These are phyloP conservation scores for Didymella keratinophila DNA, from an alignment of 2,329 filamentous ascomycete genomes.

Conservation along the genomic window DNA sequence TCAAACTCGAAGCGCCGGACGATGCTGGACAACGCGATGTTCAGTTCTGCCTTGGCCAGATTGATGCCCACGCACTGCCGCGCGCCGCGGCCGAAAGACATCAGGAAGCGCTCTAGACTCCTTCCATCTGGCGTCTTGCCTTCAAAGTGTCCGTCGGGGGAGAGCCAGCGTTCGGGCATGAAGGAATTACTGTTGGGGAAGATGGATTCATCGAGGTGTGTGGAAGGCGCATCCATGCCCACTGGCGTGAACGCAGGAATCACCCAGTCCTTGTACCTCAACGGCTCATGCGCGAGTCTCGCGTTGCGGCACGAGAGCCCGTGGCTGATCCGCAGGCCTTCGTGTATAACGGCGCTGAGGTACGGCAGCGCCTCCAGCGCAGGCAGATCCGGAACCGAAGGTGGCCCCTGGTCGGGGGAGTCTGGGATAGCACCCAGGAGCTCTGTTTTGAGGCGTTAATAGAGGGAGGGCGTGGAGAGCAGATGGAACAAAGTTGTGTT, in stretches of 20 bases:
- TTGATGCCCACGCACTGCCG: slow-evolving; percentile 24
- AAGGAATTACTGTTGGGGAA: slow-evolving; percentile 32
- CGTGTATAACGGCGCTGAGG: slow-evolving; percentile 33
- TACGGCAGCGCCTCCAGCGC: slow-evolving; percentile 37
- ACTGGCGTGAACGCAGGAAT: slow-evolving; percentile 39
- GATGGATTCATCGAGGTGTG: slow-evolving; percentile 35
- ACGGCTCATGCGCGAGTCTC: slow-evolving; percentile 15
- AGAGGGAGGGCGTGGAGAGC: slow-evolving; percentile 18
- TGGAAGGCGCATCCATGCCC: slow-evolving; percentile 37
- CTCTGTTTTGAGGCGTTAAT: slow-evolving; percentile 23
- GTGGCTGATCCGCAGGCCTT: slow-evolving; percentile 31
- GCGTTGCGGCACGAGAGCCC: neutral
- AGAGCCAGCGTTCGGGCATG: slow-evolving; percentile 43
- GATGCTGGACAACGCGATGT: slow-evolving; percentile 19
- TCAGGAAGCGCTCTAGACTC: slow-evolving; percentile 22
- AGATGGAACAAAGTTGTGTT: slow-evolving; percentile 28
- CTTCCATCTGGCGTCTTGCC: slow-evolving; percentile 1
- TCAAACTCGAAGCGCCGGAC: slow-evolving; percentile 21
- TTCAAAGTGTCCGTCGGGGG: too few species aligned
- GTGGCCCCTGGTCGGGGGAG: too few species aligned
- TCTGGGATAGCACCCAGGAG: slow-evolving; percentile 26
- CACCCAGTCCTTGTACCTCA: slow-evolving; percentile 20
- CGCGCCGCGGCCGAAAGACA: slow-evolving; percentile 22
- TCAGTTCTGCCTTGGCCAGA: slow-evolving; percentile 24
- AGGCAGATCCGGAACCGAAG: neutral